Evolutionary conservation across 2,329 filamentous ascomycete genomes (phyloP).

Genomic region (Penicillium paneum): DNA sequence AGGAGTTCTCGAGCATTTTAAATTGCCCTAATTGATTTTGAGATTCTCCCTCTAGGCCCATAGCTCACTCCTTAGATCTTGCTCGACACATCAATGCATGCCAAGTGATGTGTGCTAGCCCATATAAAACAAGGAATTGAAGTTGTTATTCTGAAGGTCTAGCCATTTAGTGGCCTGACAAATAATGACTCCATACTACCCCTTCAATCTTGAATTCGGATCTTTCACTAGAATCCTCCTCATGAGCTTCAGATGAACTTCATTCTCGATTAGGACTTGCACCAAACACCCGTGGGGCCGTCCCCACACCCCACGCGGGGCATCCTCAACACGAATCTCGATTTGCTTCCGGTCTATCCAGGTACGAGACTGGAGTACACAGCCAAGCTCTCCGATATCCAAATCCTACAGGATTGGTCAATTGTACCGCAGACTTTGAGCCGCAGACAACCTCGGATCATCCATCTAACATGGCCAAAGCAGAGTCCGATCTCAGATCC

Average conservation of each 20-base stretch:
- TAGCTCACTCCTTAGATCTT: too few relatives aligned
- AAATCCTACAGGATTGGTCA: background rate
- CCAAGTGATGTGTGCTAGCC: too few relatives aligned
- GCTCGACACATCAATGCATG: too few relatives aligned
- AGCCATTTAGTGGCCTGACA: too few relatives aligned
- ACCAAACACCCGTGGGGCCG: background rate
- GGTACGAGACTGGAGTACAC: background rate
- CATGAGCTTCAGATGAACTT: background rate
- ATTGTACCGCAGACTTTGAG: background rate
- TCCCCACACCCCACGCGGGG: background rate
- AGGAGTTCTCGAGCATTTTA: background rate
- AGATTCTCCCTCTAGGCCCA: too few relatives aligned
- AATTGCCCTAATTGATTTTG: background rate
- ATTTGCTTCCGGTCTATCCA: background rate
- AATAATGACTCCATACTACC: too few relatives aligned
- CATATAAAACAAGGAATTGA: too few relatives aligned
- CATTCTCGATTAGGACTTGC: background rate
- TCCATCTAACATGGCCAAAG: constrained; percentile 11
- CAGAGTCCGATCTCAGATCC: constrained; percentile 11
- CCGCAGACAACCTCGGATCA: background rate
- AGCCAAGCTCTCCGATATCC: background rate
- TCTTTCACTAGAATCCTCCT: background rate
- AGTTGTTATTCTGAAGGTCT: too few relatives aligned
- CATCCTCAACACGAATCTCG: background rate
- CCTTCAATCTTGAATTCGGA: background rate